Evolutionary conservation across 352 stramenopile species (phyloP).

Genomic region (Phytophthora ramorum): DNA sequence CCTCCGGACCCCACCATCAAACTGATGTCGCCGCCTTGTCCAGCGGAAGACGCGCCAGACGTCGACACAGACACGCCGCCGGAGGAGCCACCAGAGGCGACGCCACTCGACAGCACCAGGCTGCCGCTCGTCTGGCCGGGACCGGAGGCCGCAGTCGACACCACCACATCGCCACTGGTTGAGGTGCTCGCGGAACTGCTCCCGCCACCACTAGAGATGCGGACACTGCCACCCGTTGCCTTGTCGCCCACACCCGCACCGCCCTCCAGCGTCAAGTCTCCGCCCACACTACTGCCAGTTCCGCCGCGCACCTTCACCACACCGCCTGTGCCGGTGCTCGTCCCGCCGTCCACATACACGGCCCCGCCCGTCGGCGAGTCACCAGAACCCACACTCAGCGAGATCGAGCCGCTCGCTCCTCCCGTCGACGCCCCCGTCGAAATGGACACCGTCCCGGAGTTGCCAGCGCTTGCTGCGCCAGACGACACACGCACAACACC

Average conservation of each 20-base stretch:
- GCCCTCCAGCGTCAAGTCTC: neutral
- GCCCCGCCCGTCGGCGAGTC: neutral
- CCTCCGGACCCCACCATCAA: constrained; percentile 7
- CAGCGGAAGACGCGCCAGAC: neutral
- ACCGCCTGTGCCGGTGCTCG: constrained; percentile 2
- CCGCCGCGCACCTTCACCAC: neutral
- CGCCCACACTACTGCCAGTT: neutral
- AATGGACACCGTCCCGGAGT: constrained; percentile 1
- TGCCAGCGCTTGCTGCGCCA: too few relatives aligned
- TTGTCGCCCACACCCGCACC: neutral
- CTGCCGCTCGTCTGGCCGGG: neutral
- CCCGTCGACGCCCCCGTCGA: constrained; percentile 2
- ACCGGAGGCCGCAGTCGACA: neutral
- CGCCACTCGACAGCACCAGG: neutral
- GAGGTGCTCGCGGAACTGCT: neutral
- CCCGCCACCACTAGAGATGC: constrained; percentile 3
- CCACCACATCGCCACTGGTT: constrained; percentile 13
- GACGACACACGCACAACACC: neutral
- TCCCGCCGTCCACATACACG: neutral
- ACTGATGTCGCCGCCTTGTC: neutral
- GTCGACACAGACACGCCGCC: neutral
- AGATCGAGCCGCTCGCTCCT: constrained; percentile 3
- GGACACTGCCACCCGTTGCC: constrained; percentile 6
- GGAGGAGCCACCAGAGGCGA: neutral
- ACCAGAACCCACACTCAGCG: constrained; percentile 5